Base-by-base conservation (phyloP, 192 early-diverging fungal species). In the Spizellomyces sp. region DNA sequence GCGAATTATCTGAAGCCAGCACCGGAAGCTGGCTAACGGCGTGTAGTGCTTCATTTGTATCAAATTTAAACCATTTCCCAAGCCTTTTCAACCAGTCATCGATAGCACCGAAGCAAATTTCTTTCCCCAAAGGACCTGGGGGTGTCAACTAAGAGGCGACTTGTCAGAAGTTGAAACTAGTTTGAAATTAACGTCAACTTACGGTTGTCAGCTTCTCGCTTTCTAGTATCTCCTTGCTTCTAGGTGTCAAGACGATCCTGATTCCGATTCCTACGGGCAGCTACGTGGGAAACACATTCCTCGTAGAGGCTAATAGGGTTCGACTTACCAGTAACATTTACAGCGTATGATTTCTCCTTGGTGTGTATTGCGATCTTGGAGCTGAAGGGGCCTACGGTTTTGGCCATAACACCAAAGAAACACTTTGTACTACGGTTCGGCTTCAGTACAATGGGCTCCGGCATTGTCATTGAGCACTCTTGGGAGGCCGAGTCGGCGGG, bases 211-310 rank as follows among this genome's bases (percentile, higher is more conserved):
- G 68, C 1, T 71, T 48, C 56, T 86, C 84, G 14, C 50, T 73
- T 17, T 77, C 69, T 5, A 86, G 72, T 64, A 86, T 79, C 58
- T 70, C n/a, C 9, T 73, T 60, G 27, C 71, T 75, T 48, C 70
- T 66, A 27, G 77, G 62, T 5, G 79, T 77, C 4, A 86, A 71
- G 27, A 76, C 60, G 48, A 86, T 83, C 46, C 81, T 81, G 27
- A 86, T 68, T 7, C 84, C 84, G 50, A 73, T 56, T 9, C 84
- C 84, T 77, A 68, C 42, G 41, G 22, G 22, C 27, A 0, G 27
- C 27, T 36, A 36, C 27, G 27, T 36, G 27, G 27, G 27, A 36
- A 36, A 36, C 27, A 36, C 27, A 3, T 36, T 36, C 27, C 27
- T 36, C 27, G 27, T 36, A 36, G 0, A 36, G 27, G 27, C 27